Evolutionary conservation across 768 basidiomycete species (phyloP).

Genomic region (Cyclocybe cylindracea): DNA sequence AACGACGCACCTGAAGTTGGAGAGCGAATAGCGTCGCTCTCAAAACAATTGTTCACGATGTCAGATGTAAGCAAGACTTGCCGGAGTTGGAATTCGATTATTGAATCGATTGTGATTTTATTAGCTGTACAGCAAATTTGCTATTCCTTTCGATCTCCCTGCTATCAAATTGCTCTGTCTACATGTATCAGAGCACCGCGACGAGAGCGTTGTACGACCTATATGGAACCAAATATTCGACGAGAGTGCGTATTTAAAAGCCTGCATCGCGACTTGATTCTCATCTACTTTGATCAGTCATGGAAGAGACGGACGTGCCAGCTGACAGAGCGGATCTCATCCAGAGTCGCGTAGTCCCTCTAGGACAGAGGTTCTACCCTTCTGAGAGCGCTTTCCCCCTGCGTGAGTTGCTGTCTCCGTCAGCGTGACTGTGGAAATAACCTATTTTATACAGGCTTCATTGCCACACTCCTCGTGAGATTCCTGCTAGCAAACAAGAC

Average conservation of each 20-base stretch:
- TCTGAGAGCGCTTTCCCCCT: constrained; percentile 90
- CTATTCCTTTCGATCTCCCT: constrained; percentile 82
- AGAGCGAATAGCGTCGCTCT: constrained; percentile 59
- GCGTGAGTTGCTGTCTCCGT: constrained; percentile 49
- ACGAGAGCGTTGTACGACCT: constrained; percentile 75
- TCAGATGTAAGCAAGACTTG: constrained; percentile 63
- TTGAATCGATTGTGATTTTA: constrained; percentile 9
- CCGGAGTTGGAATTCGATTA: background rate
- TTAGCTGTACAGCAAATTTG: constrained; percentile 88
- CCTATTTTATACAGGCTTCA: constrained; percentile 57
- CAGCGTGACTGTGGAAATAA: constrained; percentile 2
- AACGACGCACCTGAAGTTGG: constrained; percentile 64
- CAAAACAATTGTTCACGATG: constrained; percentile 70
- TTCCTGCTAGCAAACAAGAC: constrained; percentile 66
- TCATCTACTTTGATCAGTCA: constrained; percentile 36
- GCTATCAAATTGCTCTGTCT: constrained; percentile 87
- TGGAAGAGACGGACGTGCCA: constrained; percentile 57
- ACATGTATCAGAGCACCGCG: constrained; percentile 91
- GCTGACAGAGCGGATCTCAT: constrained; percentile 61
- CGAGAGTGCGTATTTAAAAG: constrained; percentile 52
- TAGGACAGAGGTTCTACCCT: constrained; percentile 87
- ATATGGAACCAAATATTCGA: constrained; percentile 92
- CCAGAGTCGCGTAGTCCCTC: constrained; percentile 60
- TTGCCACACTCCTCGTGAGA: constrained; percentile 74
- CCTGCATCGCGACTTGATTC: background rate